phyloP scores from a whole-genome alignment of 371 early-diverging fungal species.

The Circinella umbellata region DNA sequence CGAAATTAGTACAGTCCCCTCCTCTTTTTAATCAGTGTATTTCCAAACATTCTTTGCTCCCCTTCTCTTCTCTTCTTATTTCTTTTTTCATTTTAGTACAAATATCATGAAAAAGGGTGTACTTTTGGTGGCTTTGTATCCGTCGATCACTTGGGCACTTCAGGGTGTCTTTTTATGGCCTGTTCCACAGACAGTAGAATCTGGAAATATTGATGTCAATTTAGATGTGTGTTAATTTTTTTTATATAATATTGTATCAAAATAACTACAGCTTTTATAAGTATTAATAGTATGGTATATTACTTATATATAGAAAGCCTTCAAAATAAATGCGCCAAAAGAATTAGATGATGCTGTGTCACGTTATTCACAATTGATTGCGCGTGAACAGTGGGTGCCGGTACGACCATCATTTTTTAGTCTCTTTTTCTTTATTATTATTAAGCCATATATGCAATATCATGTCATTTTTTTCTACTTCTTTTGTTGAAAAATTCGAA shows the following conservation, averaged over 20 bases:
- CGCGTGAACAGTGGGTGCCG: constrained; percentile 44
- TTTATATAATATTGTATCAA: not conserved
- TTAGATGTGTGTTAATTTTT: constrained; percentile 28
- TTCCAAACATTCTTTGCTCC: no score
- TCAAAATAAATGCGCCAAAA: constrained; percentile 32
- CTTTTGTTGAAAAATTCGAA: no score
- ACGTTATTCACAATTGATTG: constrained; percentile 40
- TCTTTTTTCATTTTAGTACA: no score
- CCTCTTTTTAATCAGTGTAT: no score
- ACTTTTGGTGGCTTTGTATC: not conserved
- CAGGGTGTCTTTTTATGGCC: constrained; percentile 34
- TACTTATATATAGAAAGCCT: constrained; percentile 17
- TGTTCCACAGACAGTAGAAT: constrained; percentile 30
- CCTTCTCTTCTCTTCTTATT: no score
- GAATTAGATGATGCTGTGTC: constrained; percentile 35
- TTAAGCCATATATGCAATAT: no score
- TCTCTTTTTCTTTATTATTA: not conserved
- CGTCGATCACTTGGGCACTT: constrained; percentile 17
- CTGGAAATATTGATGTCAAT: constrained; percentile 28
- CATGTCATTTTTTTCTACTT: no score
- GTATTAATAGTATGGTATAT: not conserved
- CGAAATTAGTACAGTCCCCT: no score
- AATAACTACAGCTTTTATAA: not conserved
- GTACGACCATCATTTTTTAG: constrained; percentile 20
- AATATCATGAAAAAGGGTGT: not conserved